Evolutionary conservation across 2,329 filamentous ascomycete species (phyloP).

Genomic region (Nemania sp.): DNA sequence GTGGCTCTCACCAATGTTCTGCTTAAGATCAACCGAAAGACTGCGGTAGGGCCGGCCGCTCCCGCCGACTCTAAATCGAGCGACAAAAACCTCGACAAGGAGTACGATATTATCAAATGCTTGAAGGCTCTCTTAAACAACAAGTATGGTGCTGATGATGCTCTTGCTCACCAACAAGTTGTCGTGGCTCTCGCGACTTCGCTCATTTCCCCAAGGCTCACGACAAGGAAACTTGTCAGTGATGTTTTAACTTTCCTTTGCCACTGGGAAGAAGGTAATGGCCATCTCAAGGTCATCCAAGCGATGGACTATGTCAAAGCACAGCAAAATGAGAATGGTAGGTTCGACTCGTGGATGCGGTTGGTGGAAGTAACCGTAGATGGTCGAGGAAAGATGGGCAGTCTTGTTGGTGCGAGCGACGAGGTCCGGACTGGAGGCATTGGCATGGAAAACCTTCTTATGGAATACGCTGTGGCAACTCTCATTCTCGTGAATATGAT

Average conservation of each 20-base stretch:
- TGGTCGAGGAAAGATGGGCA: slow-evolving; percentile 98
- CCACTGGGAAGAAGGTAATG: slow-evolving; percentile 88
- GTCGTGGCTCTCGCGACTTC: slow-evolving; percentile 88
- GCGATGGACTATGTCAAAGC: slow-evolving; percentile 92
- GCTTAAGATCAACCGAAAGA: slow-evolving; percentile 91
- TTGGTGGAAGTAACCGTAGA: slow-evolving; percentile 97
- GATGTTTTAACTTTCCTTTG: slow-evolving; percentile 97
- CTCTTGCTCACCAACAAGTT: slow-evolving; percentile 88
- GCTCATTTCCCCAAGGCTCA: slow-evolving; percentile 87
- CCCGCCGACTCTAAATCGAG: slow-evolving; percentile 66
- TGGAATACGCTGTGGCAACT: slow-evolving; percentile 98
- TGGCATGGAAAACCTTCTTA: slow-evolving; percentile 97
- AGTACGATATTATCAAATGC: slow-evolving; percentile 98
- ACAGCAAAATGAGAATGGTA: slow-evolving; percentile 89
- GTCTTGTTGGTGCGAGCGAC: slow-evolving; percentile 94
- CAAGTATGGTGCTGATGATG: slow-evolving; percentile 98
- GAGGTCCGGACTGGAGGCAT: slow-evolving; percentile 96
- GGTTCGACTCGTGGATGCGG: slow-evolving; percentile 99
- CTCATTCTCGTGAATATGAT: slow-evolving; percentile 97
- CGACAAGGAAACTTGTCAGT: slow-evolving; percentile 92
- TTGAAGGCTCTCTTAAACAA: slow-evolving; percentile 99
- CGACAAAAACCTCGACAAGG: slow-evolving; percentile 87
- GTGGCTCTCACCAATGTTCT: slow-evolving; percentile 95
- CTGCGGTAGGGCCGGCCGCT: slow-evolving; percentile 77
- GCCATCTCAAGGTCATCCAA: slow-evolving; percentile 93